Evolutionary conservation across 2,329 filamentous ascomycete genomes (phyloP).

Genomic region (Neoarthrinium moseri): DNA sequence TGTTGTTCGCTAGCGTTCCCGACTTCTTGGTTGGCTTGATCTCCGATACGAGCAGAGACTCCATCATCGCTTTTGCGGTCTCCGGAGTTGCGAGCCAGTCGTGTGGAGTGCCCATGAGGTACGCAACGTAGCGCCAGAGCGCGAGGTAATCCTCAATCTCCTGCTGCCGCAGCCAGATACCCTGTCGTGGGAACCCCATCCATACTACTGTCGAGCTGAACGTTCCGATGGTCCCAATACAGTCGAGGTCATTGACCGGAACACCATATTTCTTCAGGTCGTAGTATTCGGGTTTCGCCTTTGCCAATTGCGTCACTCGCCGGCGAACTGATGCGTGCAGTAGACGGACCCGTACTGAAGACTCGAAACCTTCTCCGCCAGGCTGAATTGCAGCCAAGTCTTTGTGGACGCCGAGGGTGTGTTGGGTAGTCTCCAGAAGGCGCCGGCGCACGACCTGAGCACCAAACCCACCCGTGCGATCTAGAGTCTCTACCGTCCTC

Average conservation of each 20-base stretch:
- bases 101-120: slow-evolving; percentile 69
- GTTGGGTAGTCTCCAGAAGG: slow-evolving; percentile 69
- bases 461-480: slow-evolving; percentile 72
- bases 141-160: slow-evolving; percentile 71
- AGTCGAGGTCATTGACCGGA: slow-evolving; percentile 75
- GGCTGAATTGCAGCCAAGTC: slow-evolving; percentile 66
- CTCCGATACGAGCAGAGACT: slow-evolving; percentile 65
- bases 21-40: slow-evolving; percentile 63
- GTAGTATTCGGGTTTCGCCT: slow-evolving; percentile 61
- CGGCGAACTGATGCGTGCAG: slow-evolving; percentile 67
- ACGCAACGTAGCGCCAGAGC: slow-evolving; percentile 72
- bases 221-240: slow-evolving; percentile 67
- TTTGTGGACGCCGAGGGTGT: slow-evolving; percentile 69
- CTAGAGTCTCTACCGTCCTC: slow-evolving; percentile 71
- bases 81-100: slow-evolving; percentile 55
- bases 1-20: slow-evolving; percentile 69
- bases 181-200: slow-evolving; percentile 66
- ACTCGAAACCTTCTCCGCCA: slow-evolving; percentile 63
- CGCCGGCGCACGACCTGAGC: slow-evolving; percentile 65
- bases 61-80: slow-evolving; percentile 62
- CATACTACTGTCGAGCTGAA: slow-evolving; percentile 70
- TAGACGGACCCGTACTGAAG: slow-evolving; percentile 66
- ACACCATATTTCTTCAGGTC: slow-evolving; percentile 56
- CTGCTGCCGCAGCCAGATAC: slow-evolving; percentile 59
- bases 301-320: slow-evolving; percentile 60